These are phyloP conservation scores for Lepraria neglecta DNA, from an alignment of 495 filamentous ascomycete species.

Conservation along the genomic window DNA sequence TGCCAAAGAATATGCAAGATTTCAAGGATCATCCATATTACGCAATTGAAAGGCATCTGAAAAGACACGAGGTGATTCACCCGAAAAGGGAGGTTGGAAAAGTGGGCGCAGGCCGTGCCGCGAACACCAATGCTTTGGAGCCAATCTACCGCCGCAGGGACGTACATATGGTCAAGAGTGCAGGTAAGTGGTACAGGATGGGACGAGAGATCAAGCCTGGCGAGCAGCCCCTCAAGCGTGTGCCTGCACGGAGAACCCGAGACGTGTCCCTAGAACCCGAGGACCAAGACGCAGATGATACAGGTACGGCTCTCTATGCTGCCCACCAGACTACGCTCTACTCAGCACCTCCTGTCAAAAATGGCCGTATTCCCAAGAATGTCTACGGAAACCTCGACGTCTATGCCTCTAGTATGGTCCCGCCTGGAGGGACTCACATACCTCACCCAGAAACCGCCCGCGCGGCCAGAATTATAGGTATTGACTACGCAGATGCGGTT, in stretches of 20 bases:
- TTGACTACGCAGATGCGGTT: slow-evolving; percentile 85
- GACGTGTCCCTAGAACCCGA: slow-evolving; percentile 35
- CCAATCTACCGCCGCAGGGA: slow-evolving; percentile 72
- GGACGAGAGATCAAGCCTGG: slow-evolving; percentile 68
- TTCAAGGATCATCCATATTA: slow-evolving; percentile 92
- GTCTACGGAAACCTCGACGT: slow-evolving; percentile 83
- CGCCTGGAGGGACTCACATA: slow-evolving; percentile 70
- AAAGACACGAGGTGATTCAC: slow-evolving; percentile 69
- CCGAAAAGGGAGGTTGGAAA: slow-evolving; percentile 69
- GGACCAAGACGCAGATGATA: slow-evolving; percentile 38
- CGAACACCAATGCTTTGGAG: slow-evolving; percentile 47
- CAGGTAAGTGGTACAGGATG: slow-evolving; percentile 80
- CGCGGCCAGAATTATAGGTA: slow-evolving; percentile 68
- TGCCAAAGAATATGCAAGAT: slow-evolving; percentile 84
- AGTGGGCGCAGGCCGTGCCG: slow-evolving; percentile 57
- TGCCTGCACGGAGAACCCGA: slow-evolving; percentile 43
- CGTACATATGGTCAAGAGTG: slow-evolving; percentile 65
- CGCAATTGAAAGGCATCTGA: slow-evolving; percentile 82
- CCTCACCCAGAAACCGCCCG: slow-evolving; percentile 56
- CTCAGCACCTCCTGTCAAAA: slow-evolving; percentile 61
- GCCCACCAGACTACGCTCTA: slow-evolving; percentile 56
- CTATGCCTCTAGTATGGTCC: slow-evolving; percentile 90
- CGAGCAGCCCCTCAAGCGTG: slow-evolving; percentile 70
- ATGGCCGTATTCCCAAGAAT: slow-evolving; percentile 77
- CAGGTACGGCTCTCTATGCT: slow-evolving; percentile 32